These are phyloP conservation scores for Alternaria postmessia DNA, from an alignment of 2,329 filamentous ascomycete genomes.

Conservation along the genomic window DNA sequence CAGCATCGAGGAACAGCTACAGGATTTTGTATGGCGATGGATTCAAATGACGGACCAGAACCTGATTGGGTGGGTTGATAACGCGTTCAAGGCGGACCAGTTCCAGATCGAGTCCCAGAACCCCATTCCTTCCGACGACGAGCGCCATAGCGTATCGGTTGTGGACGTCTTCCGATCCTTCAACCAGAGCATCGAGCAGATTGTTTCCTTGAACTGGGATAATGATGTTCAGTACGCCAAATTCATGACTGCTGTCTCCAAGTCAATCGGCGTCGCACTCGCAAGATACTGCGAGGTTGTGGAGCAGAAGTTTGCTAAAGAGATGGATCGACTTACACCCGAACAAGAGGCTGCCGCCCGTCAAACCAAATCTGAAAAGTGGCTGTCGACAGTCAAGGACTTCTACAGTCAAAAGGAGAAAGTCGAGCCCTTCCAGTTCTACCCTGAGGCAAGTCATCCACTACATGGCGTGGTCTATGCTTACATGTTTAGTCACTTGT, in stretches of 20 bases:
- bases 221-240: conserved; percentile 93
- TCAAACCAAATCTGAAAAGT: conserved; percentile 88
- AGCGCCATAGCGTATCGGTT: conserved; percentile 90
- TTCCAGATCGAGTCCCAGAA: conserved; percentile 78
- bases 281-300: conserved; percentile 90
- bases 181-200: conserved; percentile 87
- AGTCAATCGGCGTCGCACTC: conserved; percentile 82
- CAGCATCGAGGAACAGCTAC: conserved; percentile 83
- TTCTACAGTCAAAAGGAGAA: conserved; percentile 92
- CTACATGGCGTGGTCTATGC: neutral
- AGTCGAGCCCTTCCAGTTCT: conserved; percentile 96
- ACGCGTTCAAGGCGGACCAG: conserved; percentile 87
- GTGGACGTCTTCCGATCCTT: conserved; percentile 95
- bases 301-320: conserved; percentile 82
- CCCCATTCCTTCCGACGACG: conserved; percentile 73
- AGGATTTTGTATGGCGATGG: conserved; percentile 97
- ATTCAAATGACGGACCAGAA: conserved; percentile 81
- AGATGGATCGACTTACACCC: conserved; percentile 92
- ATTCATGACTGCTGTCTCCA: conserved; percentile 94
- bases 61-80: conserved; percentile 83
- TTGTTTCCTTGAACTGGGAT: conserved; percentile 87
- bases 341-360: conserved; percentile 81
- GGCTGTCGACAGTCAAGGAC: conserved; percentile 92
- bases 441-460: conserved; percentile 74
- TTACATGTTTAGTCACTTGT: conserved; percentile 76